phyloP scores from a whole-genome alignment of 2,329 filamentous ascomycete species.

The Coniochaeta hoffmannii region DNA sequence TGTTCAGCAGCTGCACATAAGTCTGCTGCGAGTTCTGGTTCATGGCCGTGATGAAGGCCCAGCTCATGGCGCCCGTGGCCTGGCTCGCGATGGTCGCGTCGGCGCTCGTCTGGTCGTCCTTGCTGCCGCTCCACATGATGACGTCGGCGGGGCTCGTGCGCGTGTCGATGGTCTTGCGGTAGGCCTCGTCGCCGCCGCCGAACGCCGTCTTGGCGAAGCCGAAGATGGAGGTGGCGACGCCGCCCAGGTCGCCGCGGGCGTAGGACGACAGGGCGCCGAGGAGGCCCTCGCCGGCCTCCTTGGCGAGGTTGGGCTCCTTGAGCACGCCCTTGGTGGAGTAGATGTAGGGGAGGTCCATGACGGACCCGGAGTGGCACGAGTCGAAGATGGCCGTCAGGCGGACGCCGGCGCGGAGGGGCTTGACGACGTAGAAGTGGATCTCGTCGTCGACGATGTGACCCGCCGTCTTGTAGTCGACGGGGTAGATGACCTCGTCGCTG shows the following conservation, averaged over 20 bases:
- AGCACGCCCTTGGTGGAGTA: slow-evolving; percentile 75
- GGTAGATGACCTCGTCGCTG: slow-evolving; percentile 72
- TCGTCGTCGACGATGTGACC: slow-evolving; percentile 74
- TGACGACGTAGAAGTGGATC: slow-evolving; percentile 72
- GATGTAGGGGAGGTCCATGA: slow-evolving; percentile 69
- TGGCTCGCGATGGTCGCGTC: slow-evolving; percentile 83
- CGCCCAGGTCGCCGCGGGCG: slow-evolving; percentile 72
- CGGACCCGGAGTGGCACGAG: slow-evolving; percentile 72
- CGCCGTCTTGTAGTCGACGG: slow-evolving; percentile 61
- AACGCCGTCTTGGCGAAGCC: slow-evolving; percentile 84
- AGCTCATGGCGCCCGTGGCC: slow-evolving; percentile 97
- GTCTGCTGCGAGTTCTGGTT: slow-evolving; percentile 93
- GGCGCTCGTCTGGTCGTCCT: slow-evolving; percentile 90
- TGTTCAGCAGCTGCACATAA: slow-evolving; percentile 93
- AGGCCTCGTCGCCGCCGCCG: slow-evolving; percentile 63
- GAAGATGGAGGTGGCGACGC: slow-evolving; percentile 74
- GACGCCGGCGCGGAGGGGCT: slow-evolving; percentile 71
- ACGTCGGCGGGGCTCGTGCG: slow-evolving; percentile 95
- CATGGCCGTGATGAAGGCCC: slow-evolving; percentile 86
- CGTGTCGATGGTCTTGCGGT: slow-evolving; percentile 74
- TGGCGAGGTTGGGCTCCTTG: slow-evolving; percentile 75
- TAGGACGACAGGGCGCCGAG: slow-evolving; percentile 70
- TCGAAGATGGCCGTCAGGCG: slow-evolving; percentile 78
- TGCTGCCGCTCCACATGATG: slow-evolving; percentile 96
- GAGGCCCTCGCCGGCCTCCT: slow-evolving; percentile 68